Evolutionary conservation across 352 stramenopile genomes (phyloP), one percentile per base, ranked within the genome.

Genomic region (Pythium dissimile): DNA sequence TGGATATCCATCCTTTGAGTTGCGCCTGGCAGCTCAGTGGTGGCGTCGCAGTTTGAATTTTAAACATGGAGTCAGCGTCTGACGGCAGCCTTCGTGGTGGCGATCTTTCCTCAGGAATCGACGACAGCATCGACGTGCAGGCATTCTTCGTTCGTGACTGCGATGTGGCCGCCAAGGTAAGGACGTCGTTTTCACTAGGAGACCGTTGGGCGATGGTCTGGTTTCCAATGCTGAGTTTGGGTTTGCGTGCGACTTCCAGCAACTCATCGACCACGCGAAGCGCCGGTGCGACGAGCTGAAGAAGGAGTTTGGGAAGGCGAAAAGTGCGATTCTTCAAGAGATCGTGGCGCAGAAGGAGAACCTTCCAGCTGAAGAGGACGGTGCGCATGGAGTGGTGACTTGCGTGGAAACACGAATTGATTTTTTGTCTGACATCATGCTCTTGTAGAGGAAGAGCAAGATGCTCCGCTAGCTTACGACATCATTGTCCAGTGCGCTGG

Each of bases 281-380:
- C 12, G 64, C 16, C 69, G 71, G 21, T 74, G 64, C 3, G 59
- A 64, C 9, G 75, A 87, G 35, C 66, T 92, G 30, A 67, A 69
- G 8, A 65, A 53, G 50, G 67, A 88, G 43, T 66, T 89, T 44
- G 66, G 75, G 23, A 66, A 71, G 30, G 75, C 77, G 16, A 89
- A 86, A 50, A 66, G 80, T 45, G 61, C 62, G 43, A 67, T 92
- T 45, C 42, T 86, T 39, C 68, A 80, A 54, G 71, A 71, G 3
- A 57, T 90, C 3, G 53, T 78, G n/a, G 75, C 73, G 3, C 76
- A 88, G 53, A 87, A 87, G 38, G 77, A 84, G 43, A 86, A 81
- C 32, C 26, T 77, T 12, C 59, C 59, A 20, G 63, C 64, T 9
- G 63, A 70, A 51, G 62, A 76, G 61, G 35, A 54, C 15, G 45